Conservation (phyloP, 179 eudicot genomes). For the Pouteria campechiana region DNA sequence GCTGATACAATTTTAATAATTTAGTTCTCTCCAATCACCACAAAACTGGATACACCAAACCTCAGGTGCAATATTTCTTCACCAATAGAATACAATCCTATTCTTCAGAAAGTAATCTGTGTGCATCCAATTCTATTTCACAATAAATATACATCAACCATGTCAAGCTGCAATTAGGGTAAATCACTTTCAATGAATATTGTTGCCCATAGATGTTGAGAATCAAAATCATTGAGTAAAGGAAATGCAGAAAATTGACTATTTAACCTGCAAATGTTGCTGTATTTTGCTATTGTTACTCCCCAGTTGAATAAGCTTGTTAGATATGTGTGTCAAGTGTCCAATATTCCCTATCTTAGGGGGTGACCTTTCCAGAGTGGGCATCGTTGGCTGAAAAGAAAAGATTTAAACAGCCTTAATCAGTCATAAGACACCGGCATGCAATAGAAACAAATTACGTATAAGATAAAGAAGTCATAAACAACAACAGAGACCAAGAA, state of each 20-base stretch:
- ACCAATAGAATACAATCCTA: too few species aligned
- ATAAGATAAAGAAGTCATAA: neutral
- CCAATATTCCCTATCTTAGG: constrained; percentile 88
- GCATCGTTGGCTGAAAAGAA: constrained; percentile 64
- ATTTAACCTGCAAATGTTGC: constrained; percentile 50
- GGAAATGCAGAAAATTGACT: neutral
- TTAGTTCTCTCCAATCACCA: too few species aligned
- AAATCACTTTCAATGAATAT: too few species aligned
- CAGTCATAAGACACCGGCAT: neutral
- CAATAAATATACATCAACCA: too few species aligned
- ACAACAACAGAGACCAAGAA: neutral
- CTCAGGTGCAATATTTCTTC: too few species aligned
- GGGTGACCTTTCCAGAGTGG: constrained; percentile 45
- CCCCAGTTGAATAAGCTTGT: constrained; percentile 67
- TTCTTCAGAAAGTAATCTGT: too few species aligned
- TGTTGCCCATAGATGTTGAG: too few species aligned
- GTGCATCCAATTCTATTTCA: too few species aligned
- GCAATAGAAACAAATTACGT: constrained; percentile 1
- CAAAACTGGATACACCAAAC: too few species aligned
- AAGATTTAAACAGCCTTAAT: constrained; percentile 1
- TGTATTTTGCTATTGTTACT: constrained; percentile 41
- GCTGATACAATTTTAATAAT: too few species aligned
- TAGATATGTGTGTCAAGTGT: constrained; percentile 81
- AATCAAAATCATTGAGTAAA: too few species aligned
- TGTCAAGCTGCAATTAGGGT: too few species aligned